These are phyloP conservation scores for Yamadazyma epiphylla DNA, from an alignment of 1,139 yeast genomes.

Conservation along the genomic window DNA sequence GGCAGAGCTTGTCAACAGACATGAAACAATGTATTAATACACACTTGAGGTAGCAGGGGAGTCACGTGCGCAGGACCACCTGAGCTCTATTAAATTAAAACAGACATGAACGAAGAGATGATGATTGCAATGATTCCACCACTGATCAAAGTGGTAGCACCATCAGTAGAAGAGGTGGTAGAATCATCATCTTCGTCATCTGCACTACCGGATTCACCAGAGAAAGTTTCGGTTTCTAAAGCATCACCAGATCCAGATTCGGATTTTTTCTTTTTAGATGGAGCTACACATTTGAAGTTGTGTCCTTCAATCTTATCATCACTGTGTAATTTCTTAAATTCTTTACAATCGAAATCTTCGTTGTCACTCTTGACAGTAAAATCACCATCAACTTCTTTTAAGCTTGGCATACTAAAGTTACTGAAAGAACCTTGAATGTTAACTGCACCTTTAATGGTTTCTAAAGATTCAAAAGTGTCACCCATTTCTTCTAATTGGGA, in stretches of 20 bases:
- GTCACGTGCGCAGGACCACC: too few species aligned
- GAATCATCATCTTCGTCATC: conserved; percentile 6
- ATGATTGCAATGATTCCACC: conserved; percentile 10
- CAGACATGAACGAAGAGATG: conserved; percentile 5
- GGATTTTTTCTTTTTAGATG: conserved; percentile 19
- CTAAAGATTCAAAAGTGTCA: conserved; percentile 26
- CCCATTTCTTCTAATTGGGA: conserved; percentile 34
- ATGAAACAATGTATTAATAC: too few species aligned
- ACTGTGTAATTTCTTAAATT: conserved; percentile 29
- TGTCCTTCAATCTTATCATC: conserved; percentile 40
- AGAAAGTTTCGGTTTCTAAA: conserved; percentile 15
- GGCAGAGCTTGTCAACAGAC: too few species aligned
- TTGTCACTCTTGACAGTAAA: conserved; percentile 34
- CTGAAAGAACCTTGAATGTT: conserved; percentile 36
- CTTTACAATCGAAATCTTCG: conserved; percentile 37
- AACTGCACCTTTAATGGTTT: conserved; percentile 41
- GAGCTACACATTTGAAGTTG: conserved; percentile 42
- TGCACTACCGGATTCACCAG: conserved; percentile 8
- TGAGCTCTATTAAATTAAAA: conserved; percentile 6
- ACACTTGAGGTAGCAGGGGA: too few species aligned
- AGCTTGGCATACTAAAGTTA: conserved; percentile 36
- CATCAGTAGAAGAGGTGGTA: conserved; percentile 5
- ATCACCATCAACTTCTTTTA: conserved; percentile 43
- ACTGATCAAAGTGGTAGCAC: conserved; percentile 9
- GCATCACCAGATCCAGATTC: conserved; percentile 12